phyloP scores from a whole-genome alignment of 1,139 yeast species.

The Sugiyamaella castrensis region DNA sequence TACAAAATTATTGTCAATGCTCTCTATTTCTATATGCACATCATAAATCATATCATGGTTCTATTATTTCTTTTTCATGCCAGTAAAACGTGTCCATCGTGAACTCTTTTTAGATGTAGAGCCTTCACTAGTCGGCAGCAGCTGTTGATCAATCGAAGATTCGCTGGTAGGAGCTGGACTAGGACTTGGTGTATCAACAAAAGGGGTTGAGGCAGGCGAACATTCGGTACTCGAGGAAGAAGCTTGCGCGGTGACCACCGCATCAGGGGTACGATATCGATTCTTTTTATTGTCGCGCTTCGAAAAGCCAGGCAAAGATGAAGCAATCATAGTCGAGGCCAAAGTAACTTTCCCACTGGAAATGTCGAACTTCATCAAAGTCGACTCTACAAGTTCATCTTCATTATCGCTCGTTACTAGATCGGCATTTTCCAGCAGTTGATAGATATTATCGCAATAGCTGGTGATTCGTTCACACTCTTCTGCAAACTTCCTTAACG shows the following conservation, averaged over 20 bases:
- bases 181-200: too few relatives aligned
- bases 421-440: constrained; percentile 8
- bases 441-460: constrained; percentile 2
- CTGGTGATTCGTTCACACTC: constrained; percentile 5
- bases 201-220: too few relatives aligned
- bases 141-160: too few relatives aligned
- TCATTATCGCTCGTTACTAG: constrained; percentile 9
- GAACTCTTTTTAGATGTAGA: constrained; percentile 8
- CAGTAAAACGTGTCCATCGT: constrained; percentile 7
- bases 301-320: not conserved
- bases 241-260: too few relatives aligned
- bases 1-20: not conserved
- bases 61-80: not conserved
- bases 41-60: constrained; percentile 7
- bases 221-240: too few relatives aligned
- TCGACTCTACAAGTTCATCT: constrained; percentile 2
- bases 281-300: too few relatives aligned
- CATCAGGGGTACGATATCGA: too few relatives aligned
- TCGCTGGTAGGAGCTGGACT: too few relatives aligned
- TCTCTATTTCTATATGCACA: constrained; percentile 12
- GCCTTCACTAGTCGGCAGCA: not conserved
- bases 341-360: constrained; percentile 14
- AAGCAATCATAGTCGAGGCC: constrained; percentile 9
- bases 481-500: constrained; percentile 6
- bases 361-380: constrained; percentile 12